Evolutionary conservation across 371 early-diverging fungal species (phyloP).

Genomic region (Syncephalastrum sp.): DNA sequence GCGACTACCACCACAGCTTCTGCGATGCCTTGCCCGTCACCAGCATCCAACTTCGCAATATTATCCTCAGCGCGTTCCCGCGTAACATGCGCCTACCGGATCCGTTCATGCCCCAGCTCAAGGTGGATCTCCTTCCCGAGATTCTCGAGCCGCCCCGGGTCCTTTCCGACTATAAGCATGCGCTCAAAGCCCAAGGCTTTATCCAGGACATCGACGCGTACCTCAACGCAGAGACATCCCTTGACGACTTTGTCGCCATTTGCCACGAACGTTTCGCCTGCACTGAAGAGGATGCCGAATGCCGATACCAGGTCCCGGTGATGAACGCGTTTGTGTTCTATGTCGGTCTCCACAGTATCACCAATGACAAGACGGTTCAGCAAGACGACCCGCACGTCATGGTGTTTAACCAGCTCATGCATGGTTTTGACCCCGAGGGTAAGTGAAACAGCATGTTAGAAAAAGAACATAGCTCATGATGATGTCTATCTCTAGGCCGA

Average conservation of each 20-base stretch:
- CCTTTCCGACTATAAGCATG: constrained; percentile 76
- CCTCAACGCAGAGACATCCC: constrained; percentile 61
- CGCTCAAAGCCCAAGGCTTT: constrained; percentile 56
- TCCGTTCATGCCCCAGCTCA: constrained; percentile 94
- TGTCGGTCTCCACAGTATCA: constrained; percentile 78
- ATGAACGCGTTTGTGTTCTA: constrained; percentile 90
- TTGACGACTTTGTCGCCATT: constrained; percentile 55
- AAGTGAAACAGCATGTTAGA: constrained; percentile 1
- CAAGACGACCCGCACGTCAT: too few species aligned
- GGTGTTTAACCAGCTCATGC: too few species aligned
- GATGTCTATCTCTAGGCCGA: constrained; percentile 49
- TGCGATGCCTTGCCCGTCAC: constrained; percentile 91
- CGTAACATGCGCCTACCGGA: constrained; percentile 94
- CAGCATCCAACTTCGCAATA: constrained; percentile 93
- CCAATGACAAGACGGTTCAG: neutral
- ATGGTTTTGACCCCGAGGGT: constrained; percentile 78
- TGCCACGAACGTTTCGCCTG: constrained; percentile 44
- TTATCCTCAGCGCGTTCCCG: constrained; percentile 96
- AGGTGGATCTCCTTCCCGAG: constrained; percentile 88
- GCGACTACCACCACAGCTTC: constrained; percentile 90
- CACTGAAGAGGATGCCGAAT: constrained; percentile 1
- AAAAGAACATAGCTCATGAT: too few species aligned
- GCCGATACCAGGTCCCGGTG: constrained; percentile 69
- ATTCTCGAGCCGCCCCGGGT: constrained; percentile 83
- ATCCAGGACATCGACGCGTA: constrained; percentile 76